Evolutionary conservation across 2,329 filamentous ascomycete genomes (phyloP).

Genomic region (Cryphonectria nitschkei): DNA sequence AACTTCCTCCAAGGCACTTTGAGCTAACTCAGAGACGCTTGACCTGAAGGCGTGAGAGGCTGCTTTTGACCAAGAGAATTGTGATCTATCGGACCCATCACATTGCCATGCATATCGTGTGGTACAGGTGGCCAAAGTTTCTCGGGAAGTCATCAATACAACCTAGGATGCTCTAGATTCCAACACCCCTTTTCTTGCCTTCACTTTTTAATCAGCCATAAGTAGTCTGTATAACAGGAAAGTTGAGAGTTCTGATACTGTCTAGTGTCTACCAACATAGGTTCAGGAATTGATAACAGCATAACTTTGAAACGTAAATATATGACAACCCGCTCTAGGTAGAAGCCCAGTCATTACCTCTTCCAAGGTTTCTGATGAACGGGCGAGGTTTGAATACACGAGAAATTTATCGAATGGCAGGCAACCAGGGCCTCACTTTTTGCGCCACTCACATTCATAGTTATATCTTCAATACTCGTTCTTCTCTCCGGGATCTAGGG

Average conservation of each 20-base stretch:
- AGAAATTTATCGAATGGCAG: neutral
- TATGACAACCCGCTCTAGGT: too few species aligned
- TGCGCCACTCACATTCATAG: neutral
- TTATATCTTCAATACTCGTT: neutral
- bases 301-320: too few species aligned
- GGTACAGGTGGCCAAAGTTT: neutral
- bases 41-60: neutral
- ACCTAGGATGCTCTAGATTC: neutral
- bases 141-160: neutral
- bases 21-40: neutral
- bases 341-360: too few species aligned
- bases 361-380: neutral
- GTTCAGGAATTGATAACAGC: too few species aligned
- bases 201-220: neutral
- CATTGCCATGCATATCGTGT: neutral
- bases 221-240: neutral
- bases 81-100: neutral
- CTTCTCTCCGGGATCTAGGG: neutral
- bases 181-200: neutral
- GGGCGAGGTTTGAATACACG: neutral
- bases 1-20: neutral
- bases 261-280: neutral
- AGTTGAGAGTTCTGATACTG: neutral
- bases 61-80: neutral
- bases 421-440: neutral